Evolutionary conservation across 2,329 filamentous ascomycete species (phyloP).

Genomic region (Diaporthe velutina): DNA sequence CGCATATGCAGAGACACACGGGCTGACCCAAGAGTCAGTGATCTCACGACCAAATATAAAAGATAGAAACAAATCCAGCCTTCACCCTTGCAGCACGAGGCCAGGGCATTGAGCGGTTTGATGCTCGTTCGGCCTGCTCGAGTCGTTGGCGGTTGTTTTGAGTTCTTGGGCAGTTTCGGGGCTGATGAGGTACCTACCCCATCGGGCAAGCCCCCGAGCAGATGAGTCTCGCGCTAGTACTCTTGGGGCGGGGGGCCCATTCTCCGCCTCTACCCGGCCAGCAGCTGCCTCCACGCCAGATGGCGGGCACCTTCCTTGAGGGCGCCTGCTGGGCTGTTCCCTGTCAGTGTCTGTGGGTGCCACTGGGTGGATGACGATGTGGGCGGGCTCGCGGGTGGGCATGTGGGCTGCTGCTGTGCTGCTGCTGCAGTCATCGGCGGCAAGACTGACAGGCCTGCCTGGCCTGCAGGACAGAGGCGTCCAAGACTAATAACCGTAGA

Average conservation of each 20-base stretch:
- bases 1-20: not conserved
- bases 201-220: conserved; percentile 25
- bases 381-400: conserved; percentile 5
- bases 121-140: conserved; percentile 20
- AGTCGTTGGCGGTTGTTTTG: conserved; percentile 20
- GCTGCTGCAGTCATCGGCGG: conserved; percentile 21
- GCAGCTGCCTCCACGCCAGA: not conserved
- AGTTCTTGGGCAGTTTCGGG: conserved; percentile 19
- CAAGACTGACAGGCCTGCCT: conserved; percentile 13
- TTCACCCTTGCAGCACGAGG: not conserved
- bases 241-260: conserved; percentile 16
- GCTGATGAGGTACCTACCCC: conserved; percentile 30
- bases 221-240: conserved; percentile 4
- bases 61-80: conserved; percentile 16
- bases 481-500: not conserved
- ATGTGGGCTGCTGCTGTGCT: conserved; percentile 8
- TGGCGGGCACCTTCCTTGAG: conserved; percentile 25
- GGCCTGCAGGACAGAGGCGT: not conserved
- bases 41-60: conserved; percentile 3
- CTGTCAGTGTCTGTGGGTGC: conserved; percentile 13
- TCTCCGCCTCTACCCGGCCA: conserved; percentile 20
- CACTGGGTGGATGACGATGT: conserved; percentile 22
- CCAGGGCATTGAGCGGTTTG: conserved; percentile 20
- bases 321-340: not conserved
- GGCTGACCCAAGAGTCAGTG: conserved; percentile 6